These are phyloP conservation scores for Obelidium mucronatum DNA, from an alignment of 192 early-diverging fungal genomes.

Conservation along the genomic window DNA sequence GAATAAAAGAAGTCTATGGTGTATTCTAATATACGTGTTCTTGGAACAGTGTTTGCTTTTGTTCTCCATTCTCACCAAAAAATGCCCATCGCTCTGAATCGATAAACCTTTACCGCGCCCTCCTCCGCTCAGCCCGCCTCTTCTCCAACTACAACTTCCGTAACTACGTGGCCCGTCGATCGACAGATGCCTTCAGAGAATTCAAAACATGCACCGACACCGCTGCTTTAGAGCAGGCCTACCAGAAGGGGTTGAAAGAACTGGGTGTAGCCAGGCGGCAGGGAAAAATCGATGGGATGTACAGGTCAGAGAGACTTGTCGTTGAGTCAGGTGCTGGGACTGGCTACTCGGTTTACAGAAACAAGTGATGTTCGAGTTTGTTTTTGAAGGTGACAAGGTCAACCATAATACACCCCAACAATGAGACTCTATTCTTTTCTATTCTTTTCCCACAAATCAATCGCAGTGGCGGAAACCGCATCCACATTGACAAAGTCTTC, in stretches of 20 bases:
- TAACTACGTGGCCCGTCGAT: conserved; percentile 81
- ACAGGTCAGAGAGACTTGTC: conserved; percentile 71
- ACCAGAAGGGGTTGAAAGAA: conserved; percentile 69
- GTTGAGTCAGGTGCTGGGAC: conserved; percentile 58
- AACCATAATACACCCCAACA: not conserved
- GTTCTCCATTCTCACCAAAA: no score
- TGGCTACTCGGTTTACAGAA: conserved; percentile 16
- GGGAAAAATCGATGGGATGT: conserved; percentile 77
- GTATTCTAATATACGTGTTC: no score
- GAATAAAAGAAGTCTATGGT: no score
- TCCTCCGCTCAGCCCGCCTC: conserved; percentile 74
- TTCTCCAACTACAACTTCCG: conserved; percentile 91
- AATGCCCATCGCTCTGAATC: conserved; percentile 70
- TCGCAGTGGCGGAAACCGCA: conserved; percentile 47
- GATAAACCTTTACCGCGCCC: conserved; percentile 76
- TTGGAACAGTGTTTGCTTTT: no score
- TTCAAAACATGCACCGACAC: conserved; percentile 63
- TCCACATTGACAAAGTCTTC: conserved; percentile 48
- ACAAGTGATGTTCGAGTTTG: conserved; percentile 4
- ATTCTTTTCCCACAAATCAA: conserved; percentile 54
- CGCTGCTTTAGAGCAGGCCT: conserved; percentile 55
- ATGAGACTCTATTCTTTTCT: not conserved
- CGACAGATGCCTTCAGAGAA: conserved; percentile 81
- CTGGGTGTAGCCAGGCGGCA: conserved; percentile 80
- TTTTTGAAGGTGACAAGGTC: not conserved